Percentiles rank a stretch among this genome's conserved stretches.
phyloP scores from a whole-genome alignment of 495 filamentous ascomycete species.

The Oidiodendron maius region DNA sequence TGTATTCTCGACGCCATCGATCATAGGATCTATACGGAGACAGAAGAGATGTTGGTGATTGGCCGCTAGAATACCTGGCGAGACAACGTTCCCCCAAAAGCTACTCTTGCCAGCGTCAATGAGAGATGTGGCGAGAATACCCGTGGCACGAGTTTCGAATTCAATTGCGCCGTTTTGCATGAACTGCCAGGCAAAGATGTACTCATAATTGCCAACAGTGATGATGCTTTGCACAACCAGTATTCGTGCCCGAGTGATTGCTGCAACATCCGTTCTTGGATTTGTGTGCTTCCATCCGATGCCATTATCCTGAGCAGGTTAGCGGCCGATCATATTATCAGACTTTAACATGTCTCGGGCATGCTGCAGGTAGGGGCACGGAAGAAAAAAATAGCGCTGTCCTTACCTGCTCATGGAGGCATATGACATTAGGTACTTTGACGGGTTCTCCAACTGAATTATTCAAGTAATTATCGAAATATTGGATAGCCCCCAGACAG shows the following conservation, averaged over 20 bases:
- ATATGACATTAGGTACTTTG: constrained; percentile 32
- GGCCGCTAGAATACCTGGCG: constrained; percentile 36
- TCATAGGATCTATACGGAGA: constrained; percentile 58
- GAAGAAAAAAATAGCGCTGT: no score
- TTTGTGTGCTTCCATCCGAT: constrained; percentile 84
- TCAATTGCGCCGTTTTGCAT: constrained; percentile 72
- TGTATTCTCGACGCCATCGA: constrained; percentile 58
- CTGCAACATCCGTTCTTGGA: constrained; percentile 62
- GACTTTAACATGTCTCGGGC: no score
- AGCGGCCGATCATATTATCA: no score
- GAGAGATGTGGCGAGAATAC: constrained; percentile 65
- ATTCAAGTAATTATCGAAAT: constrained; percentile 49
- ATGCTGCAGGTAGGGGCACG: constrained; percentile 62
- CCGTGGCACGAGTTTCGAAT: constrained; percentile 26
- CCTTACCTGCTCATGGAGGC: constrained; percentile 66
- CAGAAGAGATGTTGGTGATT: constrained; percentile 73
- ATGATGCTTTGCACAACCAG: constrained; percentile 69
- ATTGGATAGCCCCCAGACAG: constrained; percentile 59
- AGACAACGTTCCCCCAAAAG: constrained; percentile 65
- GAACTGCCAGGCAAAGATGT: constrained; percentile 73
- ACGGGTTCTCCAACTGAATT: constrained; percentile 40
- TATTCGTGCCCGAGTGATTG: constrained; percentile 63
- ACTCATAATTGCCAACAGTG: constrained; percentile 53
- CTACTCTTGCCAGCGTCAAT: constrained; percentile 64
- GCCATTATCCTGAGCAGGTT: no score